A percentile compares a stretch with the other conserved stretches of the same genome.
Evolutionary conservation across 257 asterid species (phyloP).

Genomic region (Solanum paucissectum): DNA sequence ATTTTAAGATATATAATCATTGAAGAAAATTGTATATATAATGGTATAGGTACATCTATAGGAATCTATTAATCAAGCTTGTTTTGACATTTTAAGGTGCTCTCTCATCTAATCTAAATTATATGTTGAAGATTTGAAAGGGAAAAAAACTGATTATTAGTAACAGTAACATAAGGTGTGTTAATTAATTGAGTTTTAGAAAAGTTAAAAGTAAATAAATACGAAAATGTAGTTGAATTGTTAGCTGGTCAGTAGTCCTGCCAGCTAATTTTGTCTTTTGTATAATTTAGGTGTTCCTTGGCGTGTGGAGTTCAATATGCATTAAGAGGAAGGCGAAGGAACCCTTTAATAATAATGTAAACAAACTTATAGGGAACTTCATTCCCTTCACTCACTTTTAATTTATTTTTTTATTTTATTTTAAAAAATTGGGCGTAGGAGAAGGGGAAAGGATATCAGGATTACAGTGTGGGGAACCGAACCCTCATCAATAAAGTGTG

Average conservation of each 20-base stretch:
- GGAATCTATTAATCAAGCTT: neutral
- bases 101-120: neutral
- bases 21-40: neutral
- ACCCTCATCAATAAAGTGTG: neutral
- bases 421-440: neutral
- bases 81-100: neutral
- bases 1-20: neutral
- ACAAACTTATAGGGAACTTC: constrained; percentile 16
- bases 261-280: constrained; percentile 10
- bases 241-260: constrained; percentile 16
- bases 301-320: constrained; percentile 26
- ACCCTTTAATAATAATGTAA: constrained; percentile 8
- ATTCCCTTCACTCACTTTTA: neutral
- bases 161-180: neutral
- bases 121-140: neutral
- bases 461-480: no score
- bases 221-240: constrained; percentile 1
- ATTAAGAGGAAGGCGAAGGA: constrained; percentile 12
- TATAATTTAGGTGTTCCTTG: constrained; percentile 18
- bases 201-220: neutral
- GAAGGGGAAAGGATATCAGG: neutral
- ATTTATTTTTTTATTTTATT: no score
- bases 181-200: neutral
- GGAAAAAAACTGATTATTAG: neutral
- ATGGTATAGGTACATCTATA: neutral